Percentiles rank a stretch among this genome's conserved stretches.
Conservation (phyloP, 768 basidiomycete species). For the Lentinula raphanica region DNA sequence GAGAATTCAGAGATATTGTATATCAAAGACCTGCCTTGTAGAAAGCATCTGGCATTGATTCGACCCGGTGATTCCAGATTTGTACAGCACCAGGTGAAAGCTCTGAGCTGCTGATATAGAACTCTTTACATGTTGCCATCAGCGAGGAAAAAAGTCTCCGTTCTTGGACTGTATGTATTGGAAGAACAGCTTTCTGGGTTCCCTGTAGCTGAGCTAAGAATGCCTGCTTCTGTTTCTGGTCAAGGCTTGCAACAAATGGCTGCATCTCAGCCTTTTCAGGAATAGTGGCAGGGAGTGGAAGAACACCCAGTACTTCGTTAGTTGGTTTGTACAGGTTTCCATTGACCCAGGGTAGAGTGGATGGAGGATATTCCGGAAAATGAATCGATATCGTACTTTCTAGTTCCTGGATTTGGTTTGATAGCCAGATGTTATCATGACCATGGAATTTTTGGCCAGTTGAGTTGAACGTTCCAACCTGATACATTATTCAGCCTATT, state of each 20-base stretch:
- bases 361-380: neutral
- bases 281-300: conserved; percentile 8
- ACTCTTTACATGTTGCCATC: neutral
- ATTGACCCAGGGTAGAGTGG: conserved; percentile 8
- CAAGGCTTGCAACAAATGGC: neutral
- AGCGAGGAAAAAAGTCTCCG: conserved; percentile 1
- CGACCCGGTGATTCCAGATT: neutral
- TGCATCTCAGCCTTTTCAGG: conserved; percentile 2
- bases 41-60: neutral
- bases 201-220: no score
- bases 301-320: conserved; percentile 3
- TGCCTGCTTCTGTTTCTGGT: no score
- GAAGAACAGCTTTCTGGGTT: no score
- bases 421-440: conserved; percentile 20
- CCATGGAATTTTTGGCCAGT: conserved; percentile 18
- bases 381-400: neutral
- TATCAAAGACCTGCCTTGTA: neutral
- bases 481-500: no score
- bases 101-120: no score
- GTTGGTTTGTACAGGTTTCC: conserved; percentile 9
- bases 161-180: no score
- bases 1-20: neutral
- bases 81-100: neutral
- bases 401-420: conserved; percentile 18
- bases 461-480: conserved; percentile 22